These are phyloP conservation scores for Angophora floribunda DNA, from an alignment of 345 rosid species.

Conservation along the genomic window DNA sequence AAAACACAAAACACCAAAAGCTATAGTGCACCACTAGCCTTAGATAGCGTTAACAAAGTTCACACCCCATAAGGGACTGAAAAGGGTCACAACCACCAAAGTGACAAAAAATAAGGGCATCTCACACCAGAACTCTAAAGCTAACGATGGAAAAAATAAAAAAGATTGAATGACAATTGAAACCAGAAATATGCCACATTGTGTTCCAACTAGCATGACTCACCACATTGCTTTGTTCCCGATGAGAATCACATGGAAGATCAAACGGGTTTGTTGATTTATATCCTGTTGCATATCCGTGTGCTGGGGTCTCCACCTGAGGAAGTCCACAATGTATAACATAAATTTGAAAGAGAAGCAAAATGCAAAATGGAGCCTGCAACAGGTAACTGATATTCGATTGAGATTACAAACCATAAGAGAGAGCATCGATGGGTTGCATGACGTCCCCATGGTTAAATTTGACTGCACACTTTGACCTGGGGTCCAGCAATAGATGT, in stretches of 20 bases:
- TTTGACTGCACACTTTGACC: slow-evolving; percentile 10
- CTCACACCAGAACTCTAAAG: background rate
- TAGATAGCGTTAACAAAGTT: background rate
- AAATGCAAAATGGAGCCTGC: background rate
- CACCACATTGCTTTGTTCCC: slow-evolving; percentile 62
- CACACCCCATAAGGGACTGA: background rate
- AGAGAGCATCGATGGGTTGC: slow-evolving; percentile 22
- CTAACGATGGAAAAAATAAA: background rate
- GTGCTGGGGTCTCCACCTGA: slow-evolving; percentile 42
- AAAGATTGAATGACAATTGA: background rate
- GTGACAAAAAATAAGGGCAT: background rate
- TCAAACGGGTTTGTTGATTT: slow-evolving; percentile 93
- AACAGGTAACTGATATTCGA: background rate
- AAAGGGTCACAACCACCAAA: background rate
- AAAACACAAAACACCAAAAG: background rate
- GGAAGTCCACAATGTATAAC: background rate
- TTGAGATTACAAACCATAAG: slow-evolving; percentile 23
- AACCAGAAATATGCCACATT: background rate
- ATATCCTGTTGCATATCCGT: slow-evolving; percentile 12
- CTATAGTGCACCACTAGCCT: background rate
- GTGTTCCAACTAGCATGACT: background rate
- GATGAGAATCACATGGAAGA: slow-evolving; percentile 61
- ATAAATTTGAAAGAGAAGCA: background rate
- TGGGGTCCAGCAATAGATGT: slow-evolving; percentile 7
- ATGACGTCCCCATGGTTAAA: slow-evolving; percentile 16